Evolutionary conservation across 345 rosid genomes (phyloP).

Genomic region (Ricinus communis): DNA sequence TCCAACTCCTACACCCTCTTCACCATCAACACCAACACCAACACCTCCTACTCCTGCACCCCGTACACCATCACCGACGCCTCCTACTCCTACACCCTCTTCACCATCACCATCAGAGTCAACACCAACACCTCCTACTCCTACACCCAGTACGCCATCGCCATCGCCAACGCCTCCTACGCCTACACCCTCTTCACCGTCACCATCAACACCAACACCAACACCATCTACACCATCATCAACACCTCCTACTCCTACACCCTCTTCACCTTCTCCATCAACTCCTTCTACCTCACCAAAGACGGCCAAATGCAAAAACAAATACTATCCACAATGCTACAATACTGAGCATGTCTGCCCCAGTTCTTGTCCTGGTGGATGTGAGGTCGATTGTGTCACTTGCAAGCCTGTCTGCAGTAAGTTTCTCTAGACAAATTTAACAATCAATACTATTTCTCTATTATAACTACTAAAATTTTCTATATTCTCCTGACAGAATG

Average conservation of each 20-base stretch:
- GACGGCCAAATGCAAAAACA: slow-evolving; percentile 20
- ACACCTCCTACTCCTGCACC: too few relatives aligned
- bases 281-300: slow-evolving; percentile 9
- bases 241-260: neutral
- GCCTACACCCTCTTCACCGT: neutral
- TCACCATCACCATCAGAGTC: neutral
- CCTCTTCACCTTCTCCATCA: neutral
- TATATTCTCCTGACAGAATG: slow-evolving; percentile 3
- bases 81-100: neutral
- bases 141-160: neutral
- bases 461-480: neutral
- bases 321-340: slow-evolving; percentile 19
- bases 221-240: neutral
- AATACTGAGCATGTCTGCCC: slow-evolving; percentile 21
- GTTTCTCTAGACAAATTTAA: neutral
- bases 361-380: slow-evolving; percentile 21
- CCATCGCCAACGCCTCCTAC: neutral
- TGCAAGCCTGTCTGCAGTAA: slow-evolving; percentile 35
- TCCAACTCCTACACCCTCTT: neutral
- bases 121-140: neutral
- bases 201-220: neutral
- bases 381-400: slow-evolving; percentile 28
- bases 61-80: too few relatives aligned
- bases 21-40: too few relatives aligned
- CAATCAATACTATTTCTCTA: too few relatives aligned